A percentile compares a stretch with the other conserved stretches of the same genome.
These are phyloP conservation scores for Fusarium transvaalense DNA, from an alignment of 2,329 filamentous ascomycete species.

Conservation along the genomic window DNA sequence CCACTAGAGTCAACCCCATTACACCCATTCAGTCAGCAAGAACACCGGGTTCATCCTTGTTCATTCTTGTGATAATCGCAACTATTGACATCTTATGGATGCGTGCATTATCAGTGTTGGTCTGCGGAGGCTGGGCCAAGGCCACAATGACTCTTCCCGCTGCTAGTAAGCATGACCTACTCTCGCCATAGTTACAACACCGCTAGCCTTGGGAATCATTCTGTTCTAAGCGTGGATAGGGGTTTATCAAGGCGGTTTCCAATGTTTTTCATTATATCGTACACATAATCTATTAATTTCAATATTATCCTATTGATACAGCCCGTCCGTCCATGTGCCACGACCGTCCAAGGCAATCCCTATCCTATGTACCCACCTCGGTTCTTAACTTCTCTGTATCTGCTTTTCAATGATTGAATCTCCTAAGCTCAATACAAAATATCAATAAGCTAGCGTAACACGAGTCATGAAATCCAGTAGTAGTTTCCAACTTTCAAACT, in stretches of 20 bases:
- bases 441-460: not conserved
- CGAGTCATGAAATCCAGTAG: not conserved
- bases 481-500: constrained; percentile 28
- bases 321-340: constrained; percentile 3
- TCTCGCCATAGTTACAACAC: not conserved
- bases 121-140: not conserved
- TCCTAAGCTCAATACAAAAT: not conserved
- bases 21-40: constrained; percentile 18
- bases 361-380: not conserved
- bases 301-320: not conserved
- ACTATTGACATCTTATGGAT: not conserved
- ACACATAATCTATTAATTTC: constrained; percentile 10
- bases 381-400: not conserved
- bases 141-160: not conserved
- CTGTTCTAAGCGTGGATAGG: not conserved
- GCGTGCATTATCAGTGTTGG: constrained; percentile 4
- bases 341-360: not conserved
- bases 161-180: not conserved
- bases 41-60: constrained; percentile 26
- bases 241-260: not conserved
- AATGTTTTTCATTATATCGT: not conserved
- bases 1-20: constrained; percentile 18
- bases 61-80: constrained; percentile 1
- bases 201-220: not conserved
- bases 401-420: constrained; percentile 2